These are phyloP conservation scores for Colletotrichum kahawae DNA, from an alignment of 2,329 filamentous ascomycete genomes.

Conservation along the genomic window DNA sequence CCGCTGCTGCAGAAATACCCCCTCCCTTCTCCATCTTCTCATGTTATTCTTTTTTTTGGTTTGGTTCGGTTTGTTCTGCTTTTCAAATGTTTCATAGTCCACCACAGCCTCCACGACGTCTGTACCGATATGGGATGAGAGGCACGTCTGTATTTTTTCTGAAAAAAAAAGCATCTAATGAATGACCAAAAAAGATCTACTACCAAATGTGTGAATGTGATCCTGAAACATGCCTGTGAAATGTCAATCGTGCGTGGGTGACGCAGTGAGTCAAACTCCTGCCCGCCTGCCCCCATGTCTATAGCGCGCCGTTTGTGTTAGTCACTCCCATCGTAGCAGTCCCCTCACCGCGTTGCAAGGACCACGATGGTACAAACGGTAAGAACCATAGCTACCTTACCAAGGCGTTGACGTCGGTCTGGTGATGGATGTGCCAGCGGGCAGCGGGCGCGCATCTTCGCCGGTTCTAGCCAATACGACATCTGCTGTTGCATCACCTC, in stretches of 20 bases:
- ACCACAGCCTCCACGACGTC: neutral
- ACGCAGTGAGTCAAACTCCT: neutral
- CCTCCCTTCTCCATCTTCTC: neutral
- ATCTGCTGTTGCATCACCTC: neutral
- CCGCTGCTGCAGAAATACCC: conserved; percentile 12
- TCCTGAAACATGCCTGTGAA: neutral
- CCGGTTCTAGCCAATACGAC: neutral
- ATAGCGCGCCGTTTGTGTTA: neutral
- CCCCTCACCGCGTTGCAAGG: neutral
- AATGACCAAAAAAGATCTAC: neutral
- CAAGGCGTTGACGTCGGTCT: neutral
- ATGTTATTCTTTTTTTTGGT: neutral
- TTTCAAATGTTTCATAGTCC: neutral
- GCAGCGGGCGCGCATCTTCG: neutral
- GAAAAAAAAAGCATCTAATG: neutral
- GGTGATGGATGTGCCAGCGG: neutral
- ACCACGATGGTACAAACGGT: neutral
- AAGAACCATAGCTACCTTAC: neutral
- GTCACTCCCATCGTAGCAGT: neutral
- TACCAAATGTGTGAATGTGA: neutral
- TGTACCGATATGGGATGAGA: neutral
- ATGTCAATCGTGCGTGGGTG: neutral
- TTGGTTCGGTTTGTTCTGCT: neutral
- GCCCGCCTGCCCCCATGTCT: neutral
- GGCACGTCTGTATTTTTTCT: neutral